Base-by-base conservation (phyloP, 108 stramenopile genomes). In the Pseudonitzschia multistriata region DNA sequence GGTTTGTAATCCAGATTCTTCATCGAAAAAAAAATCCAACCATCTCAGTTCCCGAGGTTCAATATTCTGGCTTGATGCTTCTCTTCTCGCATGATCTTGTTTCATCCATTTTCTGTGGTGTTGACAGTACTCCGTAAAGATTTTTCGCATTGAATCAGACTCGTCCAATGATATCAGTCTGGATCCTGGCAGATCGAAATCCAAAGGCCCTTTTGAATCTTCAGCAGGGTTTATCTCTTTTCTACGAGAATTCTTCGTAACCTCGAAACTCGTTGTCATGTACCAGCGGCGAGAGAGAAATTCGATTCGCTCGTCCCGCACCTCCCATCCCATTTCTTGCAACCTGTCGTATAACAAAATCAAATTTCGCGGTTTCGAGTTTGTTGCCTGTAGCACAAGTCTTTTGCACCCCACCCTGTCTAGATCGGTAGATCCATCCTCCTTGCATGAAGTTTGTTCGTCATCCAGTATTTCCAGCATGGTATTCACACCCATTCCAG, bases 401-500 rank as follows among this genome's bases (percentile, higher is more conserved):
- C 75, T 50, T 24, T 72, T 65, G 42, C 78, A 81, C 11, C 49
- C 65, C 3, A 90, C 37, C n/a, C 54, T 54, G 30, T 87, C 80
- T 19, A 93, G 63, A 40, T 30, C 33, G 19, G 0, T 52, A 25
- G 48, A 28, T 25, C 54, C 24, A 33, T 15, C 36, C 25, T n/a
- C 17, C 21, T n/a, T 59, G 22, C 35, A 2, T 0, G 33, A 35
- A 19, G 36, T 39, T 70, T 72, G 54, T 24, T 69, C 27, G 3
- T 52, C 50, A 3, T 55, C 22, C 21, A 94, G 53, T 15, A 91
- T 89, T 21, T 86, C 66, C 11, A 79, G 36, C 85, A 94, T 91
- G 0, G 88, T 89, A 35, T 77, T 71, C 13, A 85, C 85, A 0
- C 92, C 92, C 87, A 94, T 94, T 28, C 92, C 92, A 24, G 92